phyloP scores from a whole-genome alignment of 78 protist genomes.

The Cavenderia fasciculata region DNA sequence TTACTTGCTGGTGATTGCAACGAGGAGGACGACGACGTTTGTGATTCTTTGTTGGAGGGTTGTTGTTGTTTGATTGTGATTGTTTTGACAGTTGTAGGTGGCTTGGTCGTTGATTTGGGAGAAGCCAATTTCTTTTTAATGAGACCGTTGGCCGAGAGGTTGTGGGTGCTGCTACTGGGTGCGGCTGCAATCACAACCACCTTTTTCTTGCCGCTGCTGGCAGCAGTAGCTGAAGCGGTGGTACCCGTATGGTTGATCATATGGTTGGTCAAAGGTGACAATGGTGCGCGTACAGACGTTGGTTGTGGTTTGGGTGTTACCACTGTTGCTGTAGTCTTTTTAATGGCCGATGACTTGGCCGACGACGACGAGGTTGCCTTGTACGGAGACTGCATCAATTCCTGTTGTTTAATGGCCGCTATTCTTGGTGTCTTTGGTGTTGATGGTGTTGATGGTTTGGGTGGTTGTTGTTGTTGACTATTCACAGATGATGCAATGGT shows the following conservation, averaged over 20 bases:
- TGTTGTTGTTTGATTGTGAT: background rate
- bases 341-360: background rate
- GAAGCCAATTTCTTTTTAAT: too few relatives aligned
- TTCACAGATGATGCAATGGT: too few relatives aligned
- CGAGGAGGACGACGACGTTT: background rate
- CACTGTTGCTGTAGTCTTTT: background rate
- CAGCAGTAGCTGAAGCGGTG: too few relatives aligned
- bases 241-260: too few relatives aligned
- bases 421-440: slow-evolving; percentile 34
- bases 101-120: too few relatives aligned
- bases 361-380: background rate
- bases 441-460: slow-evolving; percentile 26
- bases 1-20: background rate
- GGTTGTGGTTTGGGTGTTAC: background rate
- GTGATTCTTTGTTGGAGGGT: slow-evolving; percentile 7
- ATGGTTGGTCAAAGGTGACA: too few relatives aligned
- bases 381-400: background rate
- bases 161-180: too few relatives aligned
- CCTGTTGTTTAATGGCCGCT: background rate
- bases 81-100: too few relatives aligned
- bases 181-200: too few relatives aligned
- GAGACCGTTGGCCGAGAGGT: too few relatives aligned
- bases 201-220: too few relatives aligned
- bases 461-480: too few relatives aligned
- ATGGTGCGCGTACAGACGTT: slow-evolving; percentile 4